Base-by-base conservation (phyloP, 805 yeast species). In the Diddensiella santjacobensis region DNA sequence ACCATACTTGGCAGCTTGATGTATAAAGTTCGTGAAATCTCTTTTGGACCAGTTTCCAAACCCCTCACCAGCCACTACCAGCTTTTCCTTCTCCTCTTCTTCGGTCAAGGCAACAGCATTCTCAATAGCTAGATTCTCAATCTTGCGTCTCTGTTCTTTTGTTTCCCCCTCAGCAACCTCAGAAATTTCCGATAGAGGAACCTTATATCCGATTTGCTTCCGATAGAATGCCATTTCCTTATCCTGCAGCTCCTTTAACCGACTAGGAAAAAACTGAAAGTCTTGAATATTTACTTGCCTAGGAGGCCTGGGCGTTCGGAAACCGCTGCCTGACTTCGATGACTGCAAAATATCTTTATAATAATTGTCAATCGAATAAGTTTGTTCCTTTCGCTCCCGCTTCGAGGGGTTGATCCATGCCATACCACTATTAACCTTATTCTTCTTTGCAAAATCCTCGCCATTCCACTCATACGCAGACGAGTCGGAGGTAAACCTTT, bases 401-500 rank as follows among this genome's bases (percentile, higher is more conserved):
- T 87, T 88, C 1, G 93, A 77, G 4, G 95, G 95, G 52, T 86
- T 83, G 55, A 88, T 81, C 91, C 93, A 87, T 13, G 75, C 74
- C 49, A 80, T 78, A 45, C 48, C 60, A 22, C 49, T 45, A 19
- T 54, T 55, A 36, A 37, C 54, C 57, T 37, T 47, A 23, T 42
- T 49, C 49, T 67, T 71, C 59, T 81, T 81, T 47, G 90, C 87
- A 59, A 82, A 82, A 55, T 83, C 81, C 55, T 81, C 77, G 20
- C 97, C 97, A 62, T 90, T 89, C 97, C 97, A 89, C 68, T 90
- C 96, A 65, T 88, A 89, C 0, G 95, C 91, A 22, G 83, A 83
- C 10, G 66, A 52, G 58, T 91, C 96, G 10, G 88, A 83, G 3
- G 95, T 84, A 61, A 90, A 91, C 62, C 89, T 90, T 61, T 90